Percentiles rank a stretch among this genome's conserved stretches.
phyloP scores from a whole-genome alignment of 805 yeast genomes.

The Starmera amethionina region DNA sequence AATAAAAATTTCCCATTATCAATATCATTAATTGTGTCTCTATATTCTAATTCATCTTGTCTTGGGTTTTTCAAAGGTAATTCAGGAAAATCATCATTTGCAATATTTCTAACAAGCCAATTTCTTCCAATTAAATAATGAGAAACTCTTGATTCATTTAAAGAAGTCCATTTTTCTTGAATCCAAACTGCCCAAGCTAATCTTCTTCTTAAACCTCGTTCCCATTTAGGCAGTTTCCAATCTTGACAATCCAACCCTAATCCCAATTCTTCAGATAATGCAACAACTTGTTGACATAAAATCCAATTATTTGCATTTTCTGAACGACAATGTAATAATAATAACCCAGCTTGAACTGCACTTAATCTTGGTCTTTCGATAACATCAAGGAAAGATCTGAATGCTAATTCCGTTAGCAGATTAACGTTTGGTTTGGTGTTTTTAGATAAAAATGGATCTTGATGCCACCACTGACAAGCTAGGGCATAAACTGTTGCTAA shows the following conservation, averaged over 20 bases:
- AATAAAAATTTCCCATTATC: conserved; percentile 63
- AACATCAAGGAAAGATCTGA: conserved; percentile 56
- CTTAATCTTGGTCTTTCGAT: conserved; percentile 82
- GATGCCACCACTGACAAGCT: conserved; percentile 92
- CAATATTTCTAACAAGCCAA: conserved; percentile 68
- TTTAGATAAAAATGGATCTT: conserved; percentile 55
- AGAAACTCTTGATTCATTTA: conserved; percentile 77
- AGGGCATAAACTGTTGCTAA: conserved; percentile 84
- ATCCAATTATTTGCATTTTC: conserved; percentile 73
- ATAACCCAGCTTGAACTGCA: conserved; percentile 83
- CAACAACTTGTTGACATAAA: conserved; percentile 75
- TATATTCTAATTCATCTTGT: conserved; percentile 13
- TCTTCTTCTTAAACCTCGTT: conserved; percentile 75
- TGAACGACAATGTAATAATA: conserved; percentile 51
- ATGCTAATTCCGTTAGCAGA: conserved; percentile 59
- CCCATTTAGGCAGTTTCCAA: conserved; percentile 96
- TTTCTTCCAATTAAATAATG: conserved; percentile 62
- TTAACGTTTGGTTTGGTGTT: conserved; percentile 72
- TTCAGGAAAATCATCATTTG: conserved; percentile 71
- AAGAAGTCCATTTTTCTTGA: conserved; percentile 85
- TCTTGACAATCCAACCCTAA: conserved; percentile 81
- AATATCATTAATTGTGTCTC: conserved; percentile 36
- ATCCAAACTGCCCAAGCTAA: conserved; percentile 93
- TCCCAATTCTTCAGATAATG: conserved; percentile 84
- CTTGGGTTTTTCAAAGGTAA: conserved; percentile 27